Conservation (phyloP, 2,329 filamentous ascomycete species). For the Trichoderma harzianum region DNA sequence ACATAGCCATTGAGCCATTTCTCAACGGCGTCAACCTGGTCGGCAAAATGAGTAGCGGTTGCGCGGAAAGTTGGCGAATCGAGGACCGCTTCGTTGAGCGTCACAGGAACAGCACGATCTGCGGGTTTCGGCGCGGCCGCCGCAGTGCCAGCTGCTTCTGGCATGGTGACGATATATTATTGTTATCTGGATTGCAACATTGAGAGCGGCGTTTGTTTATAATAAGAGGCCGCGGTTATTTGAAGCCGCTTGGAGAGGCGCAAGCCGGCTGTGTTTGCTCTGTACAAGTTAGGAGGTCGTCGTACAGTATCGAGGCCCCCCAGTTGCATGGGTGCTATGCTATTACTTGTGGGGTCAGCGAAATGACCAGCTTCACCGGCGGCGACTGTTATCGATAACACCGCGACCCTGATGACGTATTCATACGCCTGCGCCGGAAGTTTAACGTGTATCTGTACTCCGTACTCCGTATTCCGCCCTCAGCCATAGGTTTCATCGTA, state of each 20-base stretch:
- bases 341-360: conserved; percentile 9
- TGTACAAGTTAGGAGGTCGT: conserved; percentile 9
- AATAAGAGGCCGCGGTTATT: background rate
- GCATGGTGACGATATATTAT: conserved; percentile 9
- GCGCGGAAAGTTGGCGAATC: conserved; percentile 96
- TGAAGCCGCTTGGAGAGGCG: background rate
- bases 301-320: background rate
- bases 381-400: conserved; percentile 11
- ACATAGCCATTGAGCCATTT: conserved; percentile 75
- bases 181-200: conserved; percentile 6
- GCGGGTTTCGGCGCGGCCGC: conserved; percentile 22
- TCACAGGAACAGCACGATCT: conserved; percentile 62
- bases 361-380: conserved; percentile 5
- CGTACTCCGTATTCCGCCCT: background rate
- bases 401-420: conserved; percentile 13
- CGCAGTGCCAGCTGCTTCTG: conserved; percentile 18
- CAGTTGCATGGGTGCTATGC: background rate
- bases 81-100: conserved; percentile 89
- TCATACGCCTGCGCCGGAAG: background rate
- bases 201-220: background rate
- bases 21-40: conserved; percentile 88
- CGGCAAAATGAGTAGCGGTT: conserved; percentile 78
- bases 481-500: background rate
- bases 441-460: background rate
- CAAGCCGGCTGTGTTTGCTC: background rate